Evolutionary conservation across 768 basidiomycete species (phyloP), one percentile per base, ranked within the genome.

Genomic region (Phlebiopsis flavidoalba): DNA sequence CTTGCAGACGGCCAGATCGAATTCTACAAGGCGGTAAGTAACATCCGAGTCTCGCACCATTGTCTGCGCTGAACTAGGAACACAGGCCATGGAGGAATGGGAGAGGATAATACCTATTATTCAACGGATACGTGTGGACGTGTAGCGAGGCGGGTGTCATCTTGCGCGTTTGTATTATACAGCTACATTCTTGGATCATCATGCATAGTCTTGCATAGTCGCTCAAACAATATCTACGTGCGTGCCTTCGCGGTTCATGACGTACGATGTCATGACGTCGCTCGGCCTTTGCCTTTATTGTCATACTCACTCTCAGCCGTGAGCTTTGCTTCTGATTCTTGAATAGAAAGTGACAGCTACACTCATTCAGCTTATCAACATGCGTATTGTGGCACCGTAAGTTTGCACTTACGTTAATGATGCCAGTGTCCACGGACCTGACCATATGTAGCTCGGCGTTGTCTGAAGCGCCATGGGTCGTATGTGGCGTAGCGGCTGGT

Each of bases 11-110:
- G 95, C 10, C 90, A 99, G 72, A 92, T 98, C 65, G 94, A 95
- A 71, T 93, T 97, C 72, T 93, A 97, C 72, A 89, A 90, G 75
- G 83, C 89, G 65, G 92, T 88, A 71, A 22, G 69, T 66, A 1
- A 36, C 37, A 7, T 35, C n/a, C 31, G 53, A 12, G 52, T 58
- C 31, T 2, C n/a, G 33, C 10, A 26, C 56, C 51, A 26, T 49
- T 53, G 54, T 53, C 57, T 46, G 55, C 19, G 21, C 24, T 46
- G 11, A 55, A 14, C 40, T 5, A 15, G 5, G 37, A 3, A 14
- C n/a, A 11, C 64, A 93, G 89, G 86, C 92, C 58, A 95, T 96
- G 91, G 93, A 98, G 66, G 95, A 98, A 73, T 98, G 94, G 95
- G 95, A 98, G 58, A 81, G 90, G 74, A 89, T 95, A 70, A 93